Evolutionary conservation across 345 rosid genomes (phyloP).

Genomic region (Passiflora organensis): DNA sequence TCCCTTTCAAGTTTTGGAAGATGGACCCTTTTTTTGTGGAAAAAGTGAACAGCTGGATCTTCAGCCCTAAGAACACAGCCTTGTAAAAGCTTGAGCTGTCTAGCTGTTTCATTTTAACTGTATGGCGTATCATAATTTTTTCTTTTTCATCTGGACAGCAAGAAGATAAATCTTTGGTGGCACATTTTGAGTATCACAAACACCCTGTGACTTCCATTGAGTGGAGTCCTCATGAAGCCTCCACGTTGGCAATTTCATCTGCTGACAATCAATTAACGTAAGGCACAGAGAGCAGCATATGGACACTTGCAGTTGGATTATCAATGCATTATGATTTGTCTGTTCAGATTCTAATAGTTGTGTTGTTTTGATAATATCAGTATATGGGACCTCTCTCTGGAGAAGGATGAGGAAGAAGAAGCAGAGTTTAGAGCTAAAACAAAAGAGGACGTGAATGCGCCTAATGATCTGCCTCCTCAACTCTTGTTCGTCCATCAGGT

Average conservation of each 20-base stretch:
- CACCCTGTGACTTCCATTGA: slow-evolving; percentile 87
- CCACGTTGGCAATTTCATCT: slow-evolving; percentile 80
- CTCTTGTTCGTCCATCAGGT: slow-evolving; percentile 98
- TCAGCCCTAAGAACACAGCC: not conserved
- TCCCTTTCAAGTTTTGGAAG: no score
- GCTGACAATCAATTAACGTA: slow-evolving; percentile 89
- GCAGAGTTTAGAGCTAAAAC: slow-evolving; percentile 85
- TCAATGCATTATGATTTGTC: not conserved
- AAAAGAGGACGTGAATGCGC: slow-evolving; percentile 74
- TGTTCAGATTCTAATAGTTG: not conserved
- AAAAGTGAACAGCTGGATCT: no score
- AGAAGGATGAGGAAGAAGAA: slow-evolving; percentile 94
- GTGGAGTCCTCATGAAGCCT: slow-evolving; percentile 91
- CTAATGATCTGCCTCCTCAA: slow-evolving; percentile 83
- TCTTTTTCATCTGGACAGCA: slow-evolving; percentile 35
- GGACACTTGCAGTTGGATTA: no score
- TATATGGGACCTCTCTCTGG: slow-evolving; percentile 95
- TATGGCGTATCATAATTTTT: not conserved
- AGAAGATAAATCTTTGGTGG: slow-evolving; percentile 64
- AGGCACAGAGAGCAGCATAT: slow-evolving; percentile 21
- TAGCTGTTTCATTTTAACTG: not conserved
- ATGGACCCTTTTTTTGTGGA: no score
- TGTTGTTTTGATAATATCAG: slow-evolving; percentile 30
- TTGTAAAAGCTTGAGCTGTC: not conserved
- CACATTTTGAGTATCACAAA: slow-evolving; percentile 89